Conservation (phyloP, 2,329 filamentous ascomycete genomes). For the Pyricularia grisea region DNA sequence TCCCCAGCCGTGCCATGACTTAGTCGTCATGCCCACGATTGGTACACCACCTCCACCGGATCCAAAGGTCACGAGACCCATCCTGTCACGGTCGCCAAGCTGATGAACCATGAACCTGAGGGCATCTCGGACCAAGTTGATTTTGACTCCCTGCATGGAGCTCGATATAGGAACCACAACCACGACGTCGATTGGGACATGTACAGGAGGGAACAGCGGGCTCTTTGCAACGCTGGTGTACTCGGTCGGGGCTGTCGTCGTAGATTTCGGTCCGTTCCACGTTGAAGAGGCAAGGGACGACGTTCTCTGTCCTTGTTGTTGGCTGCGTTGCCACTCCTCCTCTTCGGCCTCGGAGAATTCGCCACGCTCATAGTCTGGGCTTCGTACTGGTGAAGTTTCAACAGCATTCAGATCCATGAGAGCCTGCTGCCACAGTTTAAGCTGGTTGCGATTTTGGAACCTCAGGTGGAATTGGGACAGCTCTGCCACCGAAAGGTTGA, state of each 20-base stretch:
- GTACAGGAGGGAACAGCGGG: constrained; percentile 46
- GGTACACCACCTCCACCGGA: constrained; percentile 89
- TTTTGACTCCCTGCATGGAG: constrained; percentile 99
- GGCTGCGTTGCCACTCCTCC: constrained; percentile 55
- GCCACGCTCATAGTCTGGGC: constrained; percentile 66
- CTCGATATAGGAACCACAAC: constrained; percentile 96
- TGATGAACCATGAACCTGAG: constrained; percentile 85
- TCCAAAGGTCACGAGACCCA: constrained; percentile 95
- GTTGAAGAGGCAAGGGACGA: constrained; percentile 69
- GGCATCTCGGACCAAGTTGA: constrained; percentile 84
- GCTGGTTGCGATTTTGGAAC: constrained; percentile 73
- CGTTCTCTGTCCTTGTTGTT: constrained; percentile 9
- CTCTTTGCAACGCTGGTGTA: constrained; percentile 66
- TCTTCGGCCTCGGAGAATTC: constrained; percentile 80
- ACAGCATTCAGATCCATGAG: constrained; percentile 73
- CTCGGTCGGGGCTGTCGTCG: constrained; percentile 82
- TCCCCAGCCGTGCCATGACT: constrained; percentile 85
- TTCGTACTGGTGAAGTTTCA: constrained; percentile 53
- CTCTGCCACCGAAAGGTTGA: constrained; percentile 85
- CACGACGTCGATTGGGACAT: constrained; percentile 90
- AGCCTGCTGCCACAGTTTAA: constrained; percentile 86
- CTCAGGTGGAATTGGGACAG: constrained; percentile 89
- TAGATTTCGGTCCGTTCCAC: constrained; percentile 74
- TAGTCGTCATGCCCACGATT: constrained; percentile 96
- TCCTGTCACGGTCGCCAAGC: constrained; percentile 85